Evolutionary conservation across 2,329 filamentous ascomycete species (phyloP).

Genomic region (Calonectria pauciramosa): DNA sequence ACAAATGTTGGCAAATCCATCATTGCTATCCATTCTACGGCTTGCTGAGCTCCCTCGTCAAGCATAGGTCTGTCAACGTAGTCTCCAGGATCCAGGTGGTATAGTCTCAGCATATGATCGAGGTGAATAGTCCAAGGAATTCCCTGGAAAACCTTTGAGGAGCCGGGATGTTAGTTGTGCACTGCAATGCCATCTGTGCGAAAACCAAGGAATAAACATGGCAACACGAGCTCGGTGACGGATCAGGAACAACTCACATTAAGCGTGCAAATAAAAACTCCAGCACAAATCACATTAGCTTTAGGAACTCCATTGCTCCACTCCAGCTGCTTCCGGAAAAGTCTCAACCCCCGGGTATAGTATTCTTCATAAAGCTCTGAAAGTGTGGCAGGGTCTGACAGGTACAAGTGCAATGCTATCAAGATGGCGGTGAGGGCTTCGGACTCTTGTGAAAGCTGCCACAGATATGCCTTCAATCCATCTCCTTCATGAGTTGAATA

Average conservation of each 20-base stretch:
- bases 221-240: not conserved
- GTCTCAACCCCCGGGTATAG: not conserved
- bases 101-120: conserved; percentile 35
- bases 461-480: not conserved
- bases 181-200: not conserved
- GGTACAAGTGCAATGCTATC: not conserved
- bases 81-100: conserved; percentile 10
- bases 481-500: not conserved
- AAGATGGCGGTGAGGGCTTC: not conserved
- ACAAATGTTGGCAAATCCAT: conserved; percentile 42
- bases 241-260: not conserved
- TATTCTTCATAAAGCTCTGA: not conserved
- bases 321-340: not conserved
- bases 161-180: not conserved
- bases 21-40: conserved; percentile 34
- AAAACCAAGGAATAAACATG: not conserved
- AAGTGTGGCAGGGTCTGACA: not conserved
- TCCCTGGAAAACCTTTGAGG: conserved; percentile 35
- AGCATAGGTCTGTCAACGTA: not conserved
- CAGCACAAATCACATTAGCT: not conserved
- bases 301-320: not conserved
- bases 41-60: conserved; percentile 1
- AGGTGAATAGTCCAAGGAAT: conserved; percentile 32
- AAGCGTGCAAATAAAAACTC: not conserved
- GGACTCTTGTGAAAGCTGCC: not conserved